These are phyloP conservation scores for Cryptosporidium viatorum DNA, from an alignment of 169 alveolate genomes.

Conservation along the genomic window DNA sequence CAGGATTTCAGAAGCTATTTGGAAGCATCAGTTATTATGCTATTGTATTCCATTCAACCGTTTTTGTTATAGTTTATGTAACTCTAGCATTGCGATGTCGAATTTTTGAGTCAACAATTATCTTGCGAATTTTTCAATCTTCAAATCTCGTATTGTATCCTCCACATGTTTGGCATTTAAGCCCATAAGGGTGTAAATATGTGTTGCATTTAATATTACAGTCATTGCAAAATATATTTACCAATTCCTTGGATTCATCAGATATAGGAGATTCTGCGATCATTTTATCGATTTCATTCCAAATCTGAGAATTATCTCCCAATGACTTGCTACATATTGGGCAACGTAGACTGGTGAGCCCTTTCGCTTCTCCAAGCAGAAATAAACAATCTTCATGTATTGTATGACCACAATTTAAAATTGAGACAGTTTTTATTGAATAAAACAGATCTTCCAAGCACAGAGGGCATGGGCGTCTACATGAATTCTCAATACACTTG, in stretches of 20 bases:
- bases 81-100: neutral
- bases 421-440: constrained; percentile 76
- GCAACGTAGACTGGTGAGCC: constrained; percentile 36
- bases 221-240: constrained; percentile 73
- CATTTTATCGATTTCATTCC: constrained; percentile 77
- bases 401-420: constrained; percentile 80
- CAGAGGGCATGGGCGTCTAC: constrained; percentile 78
- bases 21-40: constrained; percentile 41
- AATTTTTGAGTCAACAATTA: neutral
- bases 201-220: constrained; percentile 58
- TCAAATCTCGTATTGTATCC: constrained; percentile 75
- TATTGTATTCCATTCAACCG: constrained; percentile 55
- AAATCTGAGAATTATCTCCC: constrained; percentile 57
- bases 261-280: constrained; percentile 71
- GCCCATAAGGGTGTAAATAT: constrained; percentile 63
- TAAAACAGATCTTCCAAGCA: constrained; percentile 78
- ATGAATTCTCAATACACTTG: constrained; percentile 80
- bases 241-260: constrained; percentile 49
- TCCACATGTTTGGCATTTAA: constrained; percentile 73
- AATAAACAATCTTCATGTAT: constrained; percentile 72
- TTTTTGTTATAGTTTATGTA: constrained; percentile 40
- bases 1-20: constrained; percentile 62
- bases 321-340: constrained; percentile 50
- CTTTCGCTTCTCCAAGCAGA: constrained; percentile 29
- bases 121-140: neutral